Percentiles rank a stretch among this genome's conserved stretches.
These are phyloP conservation scores for Lithocarpus polystachyus DNA, from an alignment of 306 rosid genomes.

Conservation along the genomic window DNA sequence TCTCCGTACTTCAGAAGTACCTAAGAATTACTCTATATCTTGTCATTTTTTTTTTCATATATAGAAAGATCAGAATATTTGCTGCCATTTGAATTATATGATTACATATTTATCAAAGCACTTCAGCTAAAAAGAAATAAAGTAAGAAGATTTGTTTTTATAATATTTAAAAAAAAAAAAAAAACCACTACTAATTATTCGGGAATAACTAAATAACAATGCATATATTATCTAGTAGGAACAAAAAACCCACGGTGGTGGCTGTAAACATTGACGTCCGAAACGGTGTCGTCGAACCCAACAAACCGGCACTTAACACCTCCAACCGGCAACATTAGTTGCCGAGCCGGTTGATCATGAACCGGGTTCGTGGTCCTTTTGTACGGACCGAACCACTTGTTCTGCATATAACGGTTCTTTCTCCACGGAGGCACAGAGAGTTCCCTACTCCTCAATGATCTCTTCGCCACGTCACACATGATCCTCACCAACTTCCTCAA, in stretches of 20 bases:
- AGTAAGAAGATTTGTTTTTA: too few species aligned
- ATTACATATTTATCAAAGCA: too few species aligned
- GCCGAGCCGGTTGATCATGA: conserved; percentile 31
- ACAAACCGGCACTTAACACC: conserved; percentile 42
- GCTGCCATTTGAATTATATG: too few species aligned
- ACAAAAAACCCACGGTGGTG: conserved; percentile 23
- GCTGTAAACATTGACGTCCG: conserved; percentile 4
- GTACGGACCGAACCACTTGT: conserved; percentile 78
- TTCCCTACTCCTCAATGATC: conserved; percentile 48
- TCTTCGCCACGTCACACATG: conserved; percentile 51
- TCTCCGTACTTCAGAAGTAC: too few species aligned
- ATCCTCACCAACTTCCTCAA: conserved; percentile 47
- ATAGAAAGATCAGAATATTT: too few species aligned
- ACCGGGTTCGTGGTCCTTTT: conserved; percentile 48
- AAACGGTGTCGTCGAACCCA: conserved; percentile 51
- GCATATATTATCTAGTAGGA: conserved; percentile 30
- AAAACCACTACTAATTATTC: background rate
- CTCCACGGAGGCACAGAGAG: conserved; percentile 83
- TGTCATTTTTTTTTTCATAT: too few species aligned
- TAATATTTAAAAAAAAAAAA: background rate
- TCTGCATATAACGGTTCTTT: conserved; percentile 70
- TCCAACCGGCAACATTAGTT: background rate
- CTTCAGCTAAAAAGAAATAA: too few species aligned
- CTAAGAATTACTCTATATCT: too few species aligned
- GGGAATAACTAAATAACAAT: background rate